A percentile compares a stretch with the other conserved stretches of the same genome.
Evolutionary conservation across 106 monocot genomes (phyloP).

Genomic region (Phalaenopsis aphrodite): DNA sequence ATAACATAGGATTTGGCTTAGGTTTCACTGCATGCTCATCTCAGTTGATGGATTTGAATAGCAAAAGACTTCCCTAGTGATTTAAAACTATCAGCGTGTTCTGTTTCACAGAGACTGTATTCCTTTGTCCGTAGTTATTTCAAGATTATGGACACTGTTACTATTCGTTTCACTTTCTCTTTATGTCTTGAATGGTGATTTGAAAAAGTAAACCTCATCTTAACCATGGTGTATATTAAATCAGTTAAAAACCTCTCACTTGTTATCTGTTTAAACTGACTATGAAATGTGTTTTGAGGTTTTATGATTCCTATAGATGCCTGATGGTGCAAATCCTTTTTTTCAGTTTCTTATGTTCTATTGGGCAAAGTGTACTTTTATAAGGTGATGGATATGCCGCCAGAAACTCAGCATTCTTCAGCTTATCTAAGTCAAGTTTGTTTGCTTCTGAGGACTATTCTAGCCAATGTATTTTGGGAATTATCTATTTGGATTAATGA

Average conservation of each 20-base stretch:
- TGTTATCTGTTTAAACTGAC: not conserved
- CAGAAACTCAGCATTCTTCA: not conserved
- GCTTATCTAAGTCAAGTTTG: not conserved
- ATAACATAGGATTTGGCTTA: not conserved
- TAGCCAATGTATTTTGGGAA: not conserved
- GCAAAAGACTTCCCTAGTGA: no score
- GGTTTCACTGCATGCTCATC: not conserved
- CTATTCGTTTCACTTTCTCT: not conserved
- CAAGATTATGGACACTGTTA: not conserved
- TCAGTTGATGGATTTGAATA: no score
- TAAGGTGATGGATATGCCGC: conserved; percentile 4
- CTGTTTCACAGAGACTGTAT: no score
- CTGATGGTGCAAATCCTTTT: not conserved
- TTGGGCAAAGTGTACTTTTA: not conserved
- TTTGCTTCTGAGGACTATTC: not conserved
- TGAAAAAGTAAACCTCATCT: not conserved
- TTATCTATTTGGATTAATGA: not conserved
- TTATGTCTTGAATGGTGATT: not conserved
- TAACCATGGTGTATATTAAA: not conserved
- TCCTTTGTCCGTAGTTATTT: not conserved
- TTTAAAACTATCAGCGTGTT: no score
- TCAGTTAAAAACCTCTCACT: not conserved
- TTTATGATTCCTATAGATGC: not conserved
- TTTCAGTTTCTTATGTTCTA: not conserved
- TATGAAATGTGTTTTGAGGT: not conserved